Evolutionary conservation across 331 rosid genomes (phyloP).

Genomic region (Quercus lobata): DNA sequence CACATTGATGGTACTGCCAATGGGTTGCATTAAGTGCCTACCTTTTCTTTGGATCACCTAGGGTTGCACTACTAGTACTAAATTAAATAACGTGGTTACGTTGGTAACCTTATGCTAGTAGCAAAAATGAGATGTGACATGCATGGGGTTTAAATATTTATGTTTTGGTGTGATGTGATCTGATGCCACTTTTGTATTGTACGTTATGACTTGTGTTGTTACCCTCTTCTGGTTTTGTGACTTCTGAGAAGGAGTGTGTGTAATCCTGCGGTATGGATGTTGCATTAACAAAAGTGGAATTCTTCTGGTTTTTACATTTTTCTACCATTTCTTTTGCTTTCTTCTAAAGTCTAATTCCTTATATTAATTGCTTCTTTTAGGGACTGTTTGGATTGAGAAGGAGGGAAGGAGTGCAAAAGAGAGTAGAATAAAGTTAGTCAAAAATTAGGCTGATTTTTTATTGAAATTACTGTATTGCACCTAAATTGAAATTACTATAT

Average conservation of each 20-base stretch:
- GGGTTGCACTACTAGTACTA: not conserved
- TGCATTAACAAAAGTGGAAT: not conserved
- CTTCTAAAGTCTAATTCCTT: too few species aligned
- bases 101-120: not conserved
- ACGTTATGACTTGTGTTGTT: not conserved
- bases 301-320: not conserved
- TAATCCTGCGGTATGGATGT: not conserved
- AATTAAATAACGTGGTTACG: not conserved
- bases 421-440: accelerated
- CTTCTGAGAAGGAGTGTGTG: not conserved
- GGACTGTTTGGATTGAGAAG: too few species aligned
- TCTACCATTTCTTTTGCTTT: too few species aligned
- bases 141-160: not conserved
- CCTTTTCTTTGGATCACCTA: not conserved
- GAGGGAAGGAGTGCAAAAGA: too few species aligned
- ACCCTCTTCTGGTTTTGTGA: not conserved
- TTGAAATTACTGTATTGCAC: too few species aligned
- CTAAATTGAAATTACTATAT: too few species aligned
- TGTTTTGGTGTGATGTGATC: not conserved
- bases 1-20: slow-evolving; percentile 20
- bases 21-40: not conserved
- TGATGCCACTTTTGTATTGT: not conserved
- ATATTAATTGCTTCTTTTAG: too few species aligned
- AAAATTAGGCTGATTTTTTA: too few species aligned
- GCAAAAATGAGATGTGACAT: not conserved